Base-by-base conservation (phyloP, 768 basidiomycete genomes). In the Cystofilobasidium bisporidii region DNA sequence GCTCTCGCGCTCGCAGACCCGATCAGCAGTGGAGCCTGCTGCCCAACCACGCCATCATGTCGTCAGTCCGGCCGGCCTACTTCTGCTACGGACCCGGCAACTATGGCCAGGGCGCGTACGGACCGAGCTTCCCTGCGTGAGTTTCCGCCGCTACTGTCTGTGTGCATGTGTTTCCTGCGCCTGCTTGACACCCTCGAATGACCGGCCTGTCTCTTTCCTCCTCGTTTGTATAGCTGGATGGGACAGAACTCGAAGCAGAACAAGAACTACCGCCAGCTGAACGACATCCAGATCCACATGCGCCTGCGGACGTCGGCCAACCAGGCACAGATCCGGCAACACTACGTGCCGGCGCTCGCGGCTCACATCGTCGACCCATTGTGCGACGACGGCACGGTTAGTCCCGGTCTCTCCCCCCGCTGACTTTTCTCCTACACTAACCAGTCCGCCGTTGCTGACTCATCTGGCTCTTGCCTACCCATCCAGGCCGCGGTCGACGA, bases 1-100 rank as follows among this genome's bases (percentile, higher is more conserved):
- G n/a, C 36, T 36, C 12, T 36, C 36, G 36, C 36, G 6, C 41
- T 33, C 26, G n/a, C 56, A 93, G 92, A 18, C 83, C 88, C 0
- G 89, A 97, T 75, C 93, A 97, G 73, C 92, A 97, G 72, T 99
- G 96, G 96, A 81, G 86, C 15, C 78, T 99, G 65, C 89, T 99
- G 85, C 96, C 96, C 0, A 76, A 91, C 0, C 96, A 99, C 74
- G 92, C 91, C 0, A 83, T 97, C 8, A 85, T 86, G 67, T 98
- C 94, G 0, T 87, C 91, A 0, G 85, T 99, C 40, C 83, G 85
- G 22, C 96, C 96, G 3, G 88, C 96, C 6, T 91, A 84, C 11
- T 83, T 82, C 75, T 76, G 89, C 57, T 96, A 89, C 75, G 96
- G 96, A 1, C n/a, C 53, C 6, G 72, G 74, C 36, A 61, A 28